phyloP scores from a whole-genome alignment of 1,284 basidiomycete genomes.

The Fomitiporia mediterranea region DNA sequence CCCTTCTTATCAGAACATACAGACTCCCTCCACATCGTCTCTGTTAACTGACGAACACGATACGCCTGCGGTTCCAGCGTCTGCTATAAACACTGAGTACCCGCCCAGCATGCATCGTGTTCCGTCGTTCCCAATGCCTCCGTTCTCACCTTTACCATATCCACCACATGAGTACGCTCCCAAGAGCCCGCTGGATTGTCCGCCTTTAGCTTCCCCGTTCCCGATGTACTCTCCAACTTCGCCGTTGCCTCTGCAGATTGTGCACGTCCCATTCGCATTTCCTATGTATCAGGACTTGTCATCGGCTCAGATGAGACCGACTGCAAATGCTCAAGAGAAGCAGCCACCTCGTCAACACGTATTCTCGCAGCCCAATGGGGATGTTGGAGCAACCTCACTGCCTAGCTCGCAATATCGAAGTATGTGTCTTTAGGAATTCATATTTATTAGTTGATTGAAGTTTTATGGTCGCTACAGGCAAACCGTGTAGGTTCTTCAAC shows the following conservation, averaged over 20 bases:
- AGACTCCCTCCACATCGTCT: constrained; percentile 10
- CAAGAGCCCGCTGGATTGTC: neutral
- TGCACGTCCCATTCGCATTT: constrained; percentile 15
- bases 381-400: neutral
- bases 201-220: neutral
- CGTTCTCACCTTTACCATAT: neutral
- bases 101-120: neutral
- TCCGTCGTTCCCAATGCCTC: neutral
- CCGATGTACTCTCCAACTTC: constrained; percentile 12
- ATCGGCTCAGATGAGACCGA: neutral
- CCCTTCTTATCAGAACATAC: neutral
- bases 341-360: neutral
- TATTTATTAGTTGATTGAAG: neutral
- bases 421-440: neutral
- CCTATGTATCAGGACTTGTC: constrained; percentile 7
- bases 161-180: neutral
- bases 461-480: constrained; percentile 38
- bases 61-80: constrained; percentile 4
- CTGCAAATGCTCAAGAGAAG: neutral
- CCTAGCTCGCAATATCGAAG: constrained; percentile 8
- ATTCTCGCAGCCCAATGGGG: neutral
- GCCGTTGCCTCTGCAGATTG: constrained; percentile 7
- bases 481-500: constrained; percentile 59
- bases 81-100: neutral
- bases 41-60: neutral